phyloP scores from a whole-genome alignment of 73 alveolate genomes.

The Effrenium voratum region DNA sequence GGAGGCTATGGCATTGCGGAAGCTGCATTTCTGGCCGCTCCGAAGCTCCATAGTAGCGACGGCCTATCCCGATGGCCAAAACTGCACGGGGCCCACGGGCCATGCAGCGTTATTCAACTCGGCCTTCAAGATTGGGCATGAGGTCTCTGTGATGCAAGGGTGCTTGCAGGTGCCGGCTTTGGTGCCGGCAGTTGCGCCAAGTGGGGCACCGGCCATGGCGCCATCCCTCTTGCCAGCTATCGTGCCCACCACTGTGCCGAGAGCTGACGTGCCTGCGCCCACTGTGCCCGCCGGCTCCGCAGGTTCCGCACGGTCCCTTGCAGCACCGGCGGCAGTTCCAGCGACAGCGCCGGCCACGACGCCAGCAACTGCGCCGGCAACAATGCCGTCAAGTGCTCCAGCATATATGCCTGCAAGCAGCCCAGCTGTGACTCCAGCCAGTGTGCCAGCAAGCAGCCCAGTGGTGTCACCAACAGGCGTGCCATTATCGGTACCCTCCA shows the following conservation, averaged over 20 bases:
- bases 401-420: background rate
- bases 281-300: background rate
- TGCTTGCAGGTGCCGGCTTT: background rate
- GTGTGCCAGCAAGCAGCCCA: background rate
- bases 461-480: too few relatives aligned
- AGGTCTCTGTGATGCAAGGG: background rate
- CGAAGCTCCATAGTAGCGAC: background rate
- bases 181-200: background rate
- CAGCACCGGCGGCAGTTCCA: too few relatives aligned
- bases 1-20: background rate
- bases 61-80: background rate
- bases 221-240: too few relatives aligned
- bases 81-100: background rate
- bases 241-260: too few relatives aligned
- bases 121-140: background rate
- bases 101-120: too few relatives aligned
- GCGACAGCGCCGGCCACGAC: background rate
- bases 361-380: background rate
- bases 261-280: too few relatives aligned
- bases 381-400: background rate
- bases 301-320: too few relatives aligned
- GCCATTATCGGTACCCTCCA: too few relatives aligned
- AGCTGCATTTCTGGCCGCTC: background rate
- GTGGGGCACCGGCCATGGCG: too few relatives aligned
- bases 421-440: background rate